Conservation (phyloP, 345 rosid species). For the Populus alba region DNA sequence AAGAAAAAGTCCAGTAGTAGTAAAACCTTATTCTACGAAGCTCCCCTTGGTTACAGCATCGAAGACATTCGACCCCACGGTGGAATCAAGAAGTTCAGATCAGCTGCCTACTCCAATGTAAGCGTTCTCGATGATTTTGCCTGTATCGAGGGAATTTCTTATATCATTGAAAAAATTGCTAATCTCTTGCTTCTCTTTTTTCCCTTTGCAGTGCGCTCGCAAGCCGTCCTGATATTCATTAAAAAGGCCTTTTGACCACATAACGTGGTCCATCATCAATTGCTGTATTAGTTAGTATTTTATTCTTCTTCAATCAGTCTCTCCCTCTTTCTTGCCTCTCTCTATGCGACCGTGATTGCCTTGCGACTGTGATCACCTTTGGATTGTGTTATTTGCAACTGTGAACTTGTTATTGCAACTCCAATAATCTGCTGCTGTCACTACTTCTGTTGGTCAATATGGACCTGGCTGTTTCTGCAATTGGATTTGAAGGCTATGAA, state of each 20-base stretch:
- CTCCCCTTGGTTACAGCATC: slow-evolving; percentile 89
- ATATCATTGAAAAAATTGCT: not conserved
- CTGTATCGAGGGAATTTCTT: not conserved
- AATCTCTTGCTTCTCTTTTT: not conserved
- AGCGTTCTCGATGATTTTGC: slow-evolving; percentile 5
- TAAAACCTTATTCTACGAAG: slow-evolving; percentile 65
- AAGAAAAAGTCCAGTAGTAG: slow-evolving; percentile 62
- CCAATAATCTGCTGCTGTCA: not conserved
- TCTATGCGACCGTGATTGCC: not conserved
- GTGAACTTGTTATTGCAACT: not conserved
- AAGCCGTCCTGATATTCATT: slow-evolving; percentile 33
- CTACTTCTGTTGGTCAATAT: not conserved
- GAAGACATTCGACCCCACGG: slow-evolving; percentile 91
- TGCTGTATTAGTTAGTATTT: slow-evolving; percentile 5
- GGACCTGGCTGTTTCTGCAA: slow-evolving; percentile 22
- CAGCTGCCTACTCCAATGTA: slow-evolving; percentile 95
- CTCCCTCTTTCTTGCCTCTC: slow-evolving; percentile 19
- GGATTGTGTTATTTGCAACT: not conserved
- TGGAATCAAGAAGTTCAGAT: slow-evolving; percentile 86
- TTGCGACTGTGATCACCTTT: slow-evolving; percentile 1
- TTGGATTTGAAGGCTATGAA: slow-evolving; percentile 34
- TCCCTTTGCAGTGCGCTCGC: slow-evolving; percentile 34
- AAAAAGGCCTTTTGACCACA: slow-evolving; percentile 3
- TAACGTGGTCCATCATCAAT: slow-evolving; percentile 5
- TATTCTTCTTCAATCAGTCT: not conserved